phyloP scores from a whole-genome alignment of 108 stramenopile species.

The Fistulifera solaris region DNA sequence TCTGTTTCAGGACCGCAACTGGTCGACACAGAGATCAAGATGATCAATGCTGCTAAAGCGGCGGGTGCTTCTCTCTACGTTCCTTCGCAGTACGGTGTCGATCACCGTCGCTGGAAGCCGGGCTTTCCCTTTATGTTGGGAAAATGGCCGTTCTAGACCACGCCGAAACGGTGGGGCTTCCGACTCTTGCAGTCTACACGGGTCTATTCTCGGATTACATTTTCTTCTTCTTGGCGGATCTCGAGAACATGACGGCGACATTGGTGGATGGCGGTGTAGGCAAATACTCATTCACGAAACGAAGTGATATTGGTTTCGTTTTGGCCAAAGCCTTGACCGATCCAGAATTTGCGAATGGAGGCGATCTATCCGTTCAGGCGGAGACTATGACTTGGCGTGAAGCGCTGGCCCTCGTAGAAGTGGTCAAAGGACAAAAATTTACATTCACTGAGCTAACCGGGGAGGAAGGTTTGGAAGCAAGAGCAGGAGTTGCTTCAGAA shows the following conservation, averaged over 20 bases:
- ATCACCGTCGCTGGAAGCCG: conserved; percentile 12
- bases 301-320: conserved; percentile 18
- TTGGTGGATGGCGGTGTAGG: conserved; percentile 4
- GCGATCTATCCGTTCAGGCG: conserved; percentile 9
- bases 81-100: conserved; percentile 21
- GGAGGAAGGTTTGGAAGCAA: conserved; percentile 7
- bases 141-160: conserved; percentile 11
- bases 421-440: conserved; percentile 11
- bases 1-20: conserved; percentile 12
- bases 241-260: conserved; percentile 5
- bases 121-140: conserved; percentile 11
- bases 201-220: conserved; percentile 15
- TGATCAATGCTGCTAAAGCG: conserved; percentile 13
- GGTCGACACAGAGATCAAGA: conserved; percentile 6
- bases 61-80: conserved; percentile 16
- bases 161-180: conserved; percentile 10
- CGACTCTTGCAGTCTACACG: conserved; percentile 15
- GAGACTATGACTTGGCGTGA: conserved; percentile 14
- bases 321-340: conserved; percentile 18
- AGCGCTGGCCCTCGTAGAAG: conserved; percentile 3
- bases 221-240: conserved; percentile 12
- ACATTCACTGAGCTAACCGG: conserved; percentile 2
- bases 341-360: conserved; percentile 10
- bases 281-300: conserved; percentile 9
- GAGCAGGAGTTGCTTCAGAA: conserved; percentile 16